These are phyloP conservation scores for Jacaranda mimosifolia DNA, from an alignment of 257 asterid species.

Conservation along the genomic window DNA sequence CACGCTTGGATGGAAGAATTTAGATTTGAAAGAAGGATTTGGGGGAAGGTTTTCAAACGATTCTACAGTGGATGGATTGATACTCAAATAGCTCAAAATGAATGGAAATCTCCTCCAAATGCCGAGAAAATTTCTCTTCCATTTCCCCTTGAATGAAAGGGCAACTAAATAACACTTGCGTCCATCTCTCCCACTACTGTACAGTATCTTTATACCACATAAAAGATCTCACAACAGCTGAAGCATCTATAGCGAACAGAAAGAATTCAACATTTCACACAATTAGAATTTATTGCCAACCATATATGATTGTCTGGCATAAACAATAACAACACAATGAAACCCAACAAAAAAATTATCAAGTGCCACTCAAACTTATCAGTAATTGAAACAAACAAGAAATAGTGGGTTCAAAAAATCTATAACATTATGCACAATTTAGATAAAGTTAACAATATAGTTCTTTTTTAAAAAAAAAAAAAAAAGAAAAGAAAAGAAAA, in stretches of 20 bases:
- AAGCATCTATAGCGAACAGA: not conserved
- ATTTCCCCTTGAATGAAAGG: not conserved
- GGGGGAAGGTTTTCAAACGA: too few relatives aligned
- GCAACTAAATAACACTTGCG: not conserved
- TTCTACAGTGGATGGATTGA: too few relatives aligned
- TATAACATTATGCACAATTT: not conserved
- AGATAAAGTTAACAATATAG: not conserved
- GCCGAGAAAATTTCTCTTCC: not conserved
- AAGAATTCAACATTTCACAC: not conserved
- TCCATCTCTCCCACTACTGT: not conserved
- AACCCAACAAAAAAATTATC: not conserved
- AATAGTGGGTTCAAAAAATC: not conserved
- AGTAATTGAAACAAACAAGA: not conserved
- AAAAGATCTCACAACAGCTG: not conserved
- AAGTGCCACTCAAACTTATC: not conserved
- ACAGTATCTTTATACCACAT: not conserved
- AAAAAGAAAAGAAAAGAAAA: not conserved
- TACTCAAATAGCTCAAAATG: too few relatives aligned
- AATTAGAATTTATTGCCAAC: not conserved
- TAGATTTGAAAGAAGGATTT: too few relatives aligned
- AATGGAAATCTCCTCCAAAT: too few relatives aligned
- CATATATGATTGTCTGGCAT: not conserved
- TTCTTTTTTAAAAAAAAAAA: too few relatives aligned
- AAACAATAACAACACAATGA: conserved; percentile 9
- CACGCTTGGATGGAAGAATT: too few relatives aligned